Base-by-base conservation (phyloP, 306 rosid species). In the Dalbergia cultrata region DNA sequence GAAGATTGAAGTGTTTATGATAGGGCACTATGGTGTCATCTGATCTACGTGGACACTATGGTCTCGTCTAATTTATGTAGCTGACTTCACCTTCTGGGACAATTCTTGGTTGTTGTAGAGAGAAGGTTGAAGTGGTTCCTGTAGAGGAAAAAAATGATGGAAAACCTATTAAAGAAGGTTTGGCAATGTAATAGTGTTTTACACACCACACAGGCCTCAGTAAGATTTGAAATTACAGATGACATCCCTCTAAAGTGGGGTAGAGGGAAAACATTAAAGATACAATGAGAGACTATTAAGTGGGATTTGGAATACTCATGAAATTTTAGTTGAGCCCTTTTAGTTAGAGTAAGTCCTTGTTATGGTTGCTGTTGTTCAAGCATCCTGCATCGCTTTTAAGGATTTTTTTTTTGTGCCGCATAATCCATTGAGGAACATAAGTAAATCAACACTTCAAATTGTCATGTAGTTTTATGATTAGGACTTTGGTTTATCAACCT, bases 261-360 rank as follows among this genome's bases (percentile, higher is more conserved):
- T 66, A 39, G 52, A 39, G 52, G 33, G 71, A 66, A 45, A 66
- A 1, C 52, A 71, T 22, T 50, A 44, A 67, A 67, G 34, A 67
- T 31, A 26, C 12, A 34, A 13, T 67, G 54, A 18, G 70, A 16
- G 49, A 64, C 49, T 18, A 5, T 53, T 56, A 56, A 9, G 19
- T n/a, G 37, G 70, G 52, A 65, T 65, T 65, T 65, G 70, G 50
- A 18, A 39, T 21, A 65, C 44, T n/a, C 33, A 17, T 39, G 33
- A 13, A 39, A 18, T 18, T 9, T 33, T 18, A 56, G 62, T 56
- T 0, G 13, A 56, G 4, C 62, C 22, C 21, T 13, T 47, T 22
- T 13, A 69, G 18, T 12, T 4, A 9, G 47, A 31, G 8, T 31
- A 16, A 4, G 22, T 26, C 14, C n/a, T 26, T 41, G 39, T 49